Conservation (phyloP, 331 rosid genomes). For the Spiraea crenata region DNA sequence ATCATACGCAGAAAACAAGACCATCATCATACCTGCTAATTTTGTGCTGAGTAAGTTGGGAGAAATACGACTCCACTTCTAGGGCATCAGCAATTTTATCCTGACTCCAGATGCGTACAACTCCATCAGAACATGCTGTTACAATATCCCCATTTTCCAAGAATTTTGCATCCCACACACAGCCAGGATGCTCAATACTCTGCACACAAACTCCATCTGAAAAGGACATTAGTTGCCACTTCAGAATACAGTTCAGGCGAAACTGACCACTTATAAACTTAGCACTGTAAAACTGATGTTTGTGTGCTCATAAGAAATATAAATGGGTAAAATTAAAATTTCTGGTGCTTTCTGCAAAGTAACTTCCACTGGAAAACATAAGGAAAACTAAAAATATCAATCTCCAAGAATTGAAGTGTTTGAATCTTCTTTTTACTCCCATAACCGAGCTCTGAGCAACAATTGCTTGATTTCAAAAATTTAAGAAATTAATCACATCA, state of each 20-base stretch:
- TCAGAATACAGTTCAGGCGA: constrained; percentile 16
- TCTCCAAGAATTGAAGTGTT: background rate
- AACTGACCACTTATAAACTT: constrained; percentile 22
- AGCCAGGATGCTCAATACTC: constrained; percentile 98
- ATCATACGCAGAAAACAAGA: constrained; percentile 20
- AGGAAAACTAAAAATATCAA: background rate
- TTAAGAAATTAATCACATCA: background rate
- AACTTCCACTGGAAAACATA: background rate
- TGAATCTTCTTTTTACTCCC: background rate
- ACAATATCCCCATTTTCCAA: constrained; percentile 92
- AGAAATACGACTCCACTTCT: constrained; percentile 65
- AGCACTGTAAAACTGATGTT: constrained; percentile 1
- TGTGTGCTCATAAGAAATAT: background rate
- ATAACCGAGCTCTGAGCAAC: background rate
- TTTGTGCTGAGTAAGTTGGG: constrained; percentile 71
- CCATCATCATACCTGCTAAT: constrained; percentile 60
- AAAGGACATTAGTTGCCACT: constrained; percentile 23
- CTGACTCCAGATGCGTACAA: constrained; percentile 74
- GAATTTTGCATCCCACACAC: constrained; percentile 96
- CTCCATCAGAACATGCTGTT: constrained; percentile 94
- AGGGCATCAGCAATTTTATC: constrained; percentile 66
- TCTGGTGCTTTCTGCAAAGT: background rate
- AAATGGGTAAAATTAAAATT: background rate
- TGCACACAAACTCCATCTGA: constrained; percentile 90
- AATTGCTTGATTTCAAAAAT: background rate